Base-by-base conservation (phyloP, 2,329 filamentous ascomycete species). In the Alternaria dauci region DNA sequence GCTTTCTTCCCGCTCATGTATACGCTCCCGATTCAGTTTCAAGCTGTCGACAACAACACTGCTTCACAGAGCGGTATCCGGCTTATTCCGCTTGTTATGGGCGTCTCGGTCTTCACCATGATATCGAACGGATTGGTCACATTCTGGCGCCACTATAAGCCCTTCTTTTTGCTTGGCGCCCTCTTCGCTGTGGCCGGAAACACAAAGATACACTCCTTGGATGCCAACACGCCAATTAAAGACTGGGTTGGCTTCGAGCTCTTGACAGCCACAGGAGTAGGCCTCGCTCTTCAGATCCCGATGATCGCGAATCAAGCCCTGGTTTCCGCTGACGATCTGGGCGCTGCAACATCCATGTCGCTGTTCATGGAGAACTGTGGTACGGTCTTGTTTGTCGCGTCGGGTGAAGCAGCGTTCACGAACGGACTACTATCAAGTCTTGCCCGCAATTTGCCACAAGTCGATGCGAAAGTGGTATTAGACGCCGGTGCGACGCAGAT, bases 231-330 rank as follows among this genome's bases (percentile, higher is more conserved):
- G 4, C 63, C 77, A 0, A 71, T 73, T 0, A 72, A 65, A 2
- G 71, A 77, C 32, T 85, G 82, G 83, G 80, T 84, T 23, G 83
- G 83, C 8, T 85, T 81, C 67, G 81, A 85, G 55, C 73, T 81
- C 5, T 61, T 85, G 3, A 59, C 78, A 4, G 84, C 82, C 20
- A 70, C 79, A 3, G 81, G 82, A 3, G 69, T 81, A 12, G 83
- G 83, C 4, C 63, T 80, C 8, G 69, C 68, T 25, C 71, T 81
- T n/a, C 80, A 82, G 51, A 74, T 81, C 39, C 76, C 76, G 11
- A 76, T 79, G 58, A 78, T 81, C 42, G 74, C 77, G 11, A 79
- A 75, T 5, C 81, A 83, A 52, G 76, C 75, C 3, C 63, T 73
- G 3, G 74, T 81, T 0, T 53, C 68, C 8, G 61, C 71, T 1